Base-by-base conservation (phyloP, 148 eudicot genomes). In the Silene conica region DNA sequence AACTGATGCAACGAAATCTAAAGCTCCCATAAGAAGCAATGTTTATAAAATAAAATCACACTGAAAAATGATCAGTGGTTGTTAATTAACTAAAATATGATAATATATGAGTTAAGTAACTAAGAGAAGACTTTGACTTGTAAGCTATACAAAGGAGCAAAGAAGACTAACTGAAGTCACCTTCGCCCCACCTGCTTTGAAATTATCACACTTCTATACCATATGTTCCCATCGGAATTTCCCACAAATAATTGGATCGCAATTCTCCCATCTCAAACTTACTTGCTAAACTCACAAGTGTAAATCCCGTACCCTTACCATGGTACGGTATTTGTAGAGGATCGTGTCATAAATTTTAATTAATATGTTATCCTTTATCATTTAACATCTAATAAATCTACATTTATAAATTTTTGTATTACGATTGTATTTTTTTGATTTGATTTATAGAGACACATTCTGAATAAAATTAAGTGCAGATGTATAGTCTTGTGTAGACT, bases 1-100 rank as follows among this genome's bases (percentile, higher is more conserved):
- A 11, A 75, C 41, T 15, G 78, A 59, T 22, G 65, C 52, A 46
- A 58, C 78, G 14, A 57, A 43, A 67, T 75, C 78, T 55, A 67
- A 67, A 45, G 63, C 52, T 65, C 46, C 68, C 71, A 28, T 63
- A n/a, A 12, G n/a, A 54, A 54, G 23, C 31, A 64, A 54, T 28
- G 12, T 13, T 6, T 52, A 18, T 13, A 0, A 0, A 3, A 62
- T 6, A 59, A 31, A n/a, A 13, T 12, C 3, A 34, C n/a, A 58
- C 46, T 4, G 7, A 70, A 9, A 54, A 54, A 0, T 71, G 50
- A 54, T 26, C 18, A 26, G 16, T 14, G 25, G 54, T 61, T 22
- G 9, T 25, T 63, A 50, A 19, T 62, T 52, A 50, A 54, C 63
- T 26, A 26, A 54, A 10, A 13, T 5, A 31, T 31, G 34, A 3